phyloP scores from a whole-genome alignment of 2,329 filamentous ascomycete species.

The Nannizzia gypsea region DNA sequence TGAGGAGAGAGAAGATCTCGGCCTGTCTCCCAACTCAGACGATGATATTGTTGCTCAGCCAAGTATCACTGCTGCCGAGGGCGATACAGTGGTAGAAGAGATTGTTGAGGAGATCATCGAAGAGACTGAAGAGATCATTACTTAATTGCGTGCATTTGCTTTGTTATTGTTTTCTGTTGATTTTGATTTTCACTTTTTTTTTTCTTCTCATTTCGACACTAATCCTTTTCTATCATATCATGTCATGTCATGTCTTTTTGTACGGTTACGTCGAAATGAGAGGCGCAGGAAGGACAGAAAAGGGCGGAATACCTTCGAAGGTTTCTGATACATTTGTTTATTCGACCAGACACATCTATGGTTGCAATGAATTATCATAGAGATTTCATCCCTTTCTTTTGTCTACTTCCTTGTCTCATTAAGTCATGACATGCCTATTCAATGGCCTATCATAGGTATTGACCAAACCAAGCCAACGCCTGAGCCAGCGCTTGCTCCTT shows the following conservation, averaged over 20 bases:
- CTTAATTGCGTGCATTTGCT: conserved; percentile 16
- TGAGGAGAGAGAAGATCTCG: conserved; percentile 58
- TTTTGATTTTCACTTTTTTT: not conserved
- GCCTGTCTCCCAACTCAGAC: conserved; percentile 54
- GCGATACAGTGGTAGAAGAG: conserved; percentile 72
- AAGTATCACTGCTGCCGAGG: conserved; percentile 50
- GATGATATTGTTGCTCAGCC: conserved; percentile 44
- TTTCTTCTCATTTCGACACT: conserved; percentile 5
- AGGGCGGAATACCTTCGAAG: conserved; percentile 4
- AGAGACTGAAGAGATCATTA: conserved; percentile 68
- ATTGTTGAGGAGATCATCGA: conserved; percentile 72
- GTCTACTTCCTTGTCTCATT: not conserved
- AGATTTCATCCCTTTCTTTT: not conserved
- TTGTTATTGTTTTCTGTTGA: not conserved
- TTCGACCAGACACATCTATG: not conserved
- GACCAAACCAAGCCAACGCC: conserved; percentile 54
- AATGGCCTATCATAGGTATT: conserved; percentile 8
- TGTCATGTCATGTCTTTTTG: conserved; percentile 5
- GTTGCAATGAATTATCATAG: conserved; percentile 6
- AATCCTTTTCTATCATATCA: conserved; percentile 4
- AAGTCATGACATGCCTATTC: not conserved
- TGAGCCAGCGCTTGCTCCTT: conserved; percentile 68
- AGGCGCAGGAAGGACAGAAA: conserved; percentile 6
- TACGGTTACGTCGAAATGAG: conserved; percentile 6
- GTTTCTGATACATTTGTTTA: conserved; percentile 4